Evolutionary conservation across 2,329 filamentous ascomycete genomes (phyloP), one percentile per base, ranked within the genome.

Genomic region (Knoxdaviesia proteae): DNA sequence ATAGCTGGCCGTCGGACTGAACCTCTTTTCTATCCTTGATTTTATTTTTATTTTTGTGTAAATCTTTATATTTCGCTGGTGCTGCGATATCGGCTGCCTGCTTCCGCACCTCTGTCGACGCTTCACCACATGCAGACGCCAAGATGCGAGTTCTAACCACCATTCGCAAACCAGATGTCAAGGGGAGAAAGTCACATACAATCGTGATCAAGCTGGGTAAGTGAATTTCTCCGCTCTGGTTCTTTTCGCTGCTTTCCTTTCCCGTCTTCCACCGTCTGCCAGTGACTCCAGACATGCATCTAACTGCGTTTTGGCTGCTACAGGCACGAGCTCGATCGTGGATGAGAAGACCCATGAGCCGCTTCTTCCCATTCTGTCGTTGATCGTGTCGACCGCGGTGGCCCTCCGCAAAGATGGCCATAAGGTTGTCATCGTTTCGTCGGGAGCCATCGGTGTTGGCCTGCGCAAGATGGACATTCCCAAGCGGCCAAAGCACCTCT

Each of bases 241-340:
- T 42, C 38, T 35, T 36, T 34, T 39, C 32, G 42, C 36, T 38
- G 11, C 7, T 36, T 44, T 46, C 34, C 9, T 31, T 40, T 33
- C 10, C 10, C 34, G 7, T 31, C 38, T 29, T 38, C 6, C 34
- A 30, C 29, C 11, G 3, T 36, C 6, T 42, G 38, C 9, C 31
- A 32, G 32, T 39, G n/a, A 31, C 7, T 38, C 31, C 32, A 38
- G 10, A 46, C 50, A 53, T 48, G 56, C 49, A 49, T 45, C 3
- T 39, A n/a, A 32, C 41, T 42, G 33, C 42, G 32, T 39, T 33
- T 40, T 34, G 33, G n/a, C 11, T 36, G 42, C 44, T 46, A 47
- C 51, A 98, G 90, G 90, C 53, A 96, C 90, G 39, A 94, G 86
- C 60, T 96, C 90, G n/a, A 96, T 98, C 51, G 87, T 98, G 49